phyloP scores from a whole-genome alignment of 176 grass and related monocot genomes.

The Phyllostachys edulis region DNA sequence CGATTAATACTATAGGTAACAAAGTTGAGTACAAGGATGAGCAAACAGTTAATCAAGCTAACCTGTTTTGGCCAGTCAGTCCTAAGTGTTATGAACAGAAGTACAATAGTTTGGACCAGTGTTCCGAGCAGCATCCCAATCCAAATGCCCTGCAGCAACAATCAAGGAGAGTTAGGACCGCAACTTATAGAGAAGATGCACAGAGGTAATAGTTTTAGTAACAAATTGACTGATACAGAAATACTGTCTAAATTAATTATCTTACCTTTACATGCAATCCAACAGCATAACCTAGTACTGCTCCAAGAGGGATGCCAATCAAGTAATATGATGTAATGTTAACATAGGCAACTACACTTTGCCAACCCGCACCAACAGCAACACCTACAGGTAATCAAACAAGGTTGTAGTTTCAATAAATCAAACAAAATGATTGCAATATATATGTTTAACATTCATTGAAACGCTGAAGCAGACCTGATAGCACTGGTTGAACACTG shows the following conservation, averaged over 20 bases:
- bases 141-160: slow-evolving; percentile 75
- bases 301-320: slow-evolving; percentile 75
- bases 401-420: background rate
- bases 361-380: slow-evolving; percentile 75
- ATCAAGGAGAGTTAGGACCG: background rate
- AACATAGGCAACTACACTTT: slow-evolving; percentile 72
- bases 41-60: background rate
- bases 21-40: background rate
- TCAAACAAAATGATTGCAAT: background rate
- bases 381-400: slow-evolving; percentile 52
- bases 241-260: background rate
- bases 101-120: slow-evolving; percentile 62
- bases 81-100: slow-evolving; percentile 57
- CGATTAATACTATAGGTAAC: background rate
- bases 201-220: background rate
- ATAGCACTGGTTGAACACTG: slow-evolving; percentile 84
- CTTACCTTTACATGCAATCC: slow-evolving; percentile 64
- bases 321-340: slow-evolving; percentile 84
- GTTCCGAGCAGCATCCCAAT: slow-evolving; percentile 82
- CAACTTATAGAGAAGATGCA: background rate
- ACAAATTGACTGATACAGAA: background rate
- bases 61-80: slow-evolving; percentile 87
- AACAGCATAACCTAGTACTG: slow-evolving; percentile 58
- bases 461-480: slow-evolving; percentile 42
- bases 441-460: background rate